Evolutionary conservation across 1,139 yeast species (phyloP).

Genomic region (Yamadazyma membranifaciens): DNA sequence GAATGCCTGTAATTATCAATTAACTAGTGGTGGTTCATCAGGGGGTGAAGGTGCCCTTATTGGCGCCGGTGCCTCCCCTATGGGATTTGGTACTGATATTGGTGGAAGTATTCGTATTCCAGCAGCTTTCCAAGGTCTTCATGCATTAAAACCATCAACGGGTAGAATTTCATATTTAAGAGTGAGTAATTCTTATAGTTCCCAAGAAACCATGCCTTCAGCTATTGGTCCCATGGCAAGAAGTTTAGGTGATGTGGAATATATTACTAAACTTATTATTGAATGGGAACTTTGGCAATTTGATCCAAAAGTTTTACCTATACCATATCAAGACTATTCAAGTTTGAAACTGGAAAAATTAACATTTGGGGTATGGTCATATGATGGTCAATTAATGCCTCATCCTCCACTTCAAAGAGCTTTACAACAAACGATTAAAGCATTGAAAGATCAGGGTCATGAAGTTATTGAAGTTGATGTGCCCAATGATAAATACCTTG

Average conservation of each 20-base stretch:
- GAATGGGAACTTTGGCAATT: conserved; percentile 17
- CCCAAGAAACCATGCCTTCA: conserved; percentile 18
- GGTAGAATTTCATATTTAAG: conserved; percentile 15
- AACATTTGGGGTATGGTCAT: conserved; percentile 16
- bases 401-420: conserved; percentile 21
- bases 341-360: conserved; percentile 8
- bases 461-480: conserved; percentile 16
- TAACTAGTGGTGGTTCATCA: conserved; percentile 34
- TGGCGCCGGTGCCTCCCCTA: conserved; percentile 33
- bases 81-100: conserved; percentile 56
- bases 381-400: conserved; percentile 13
- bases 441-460: conserved; percentile 15
- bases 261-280: conserved; percentile 17
- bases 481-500: conserved; percentile 10
- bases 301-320: conserved; percentile 18
- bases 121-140: conserved; percentile 7
- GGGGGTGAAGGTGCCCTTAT: conserved; percentile 39
- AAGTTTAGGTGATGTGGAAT: conserved; percentile 27
- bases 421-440: conserved; percentile 10
- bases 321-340: conserved; percentile 13
- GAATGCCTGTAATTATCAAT: conserved; percentile 26
- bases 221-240: conserved; percentile 34
- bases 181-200: conserved; percentile 11
- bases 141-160: conserved; percentile 9
- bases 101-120: conserved; percentile 57